A percentile compares a stretch with the other conserved stretches of the same genome.
Evolutionary conservation across 2,329 filamentous ascomycete species (phyloP).

Genomic region (Paecilomyces formosus): DNA sequence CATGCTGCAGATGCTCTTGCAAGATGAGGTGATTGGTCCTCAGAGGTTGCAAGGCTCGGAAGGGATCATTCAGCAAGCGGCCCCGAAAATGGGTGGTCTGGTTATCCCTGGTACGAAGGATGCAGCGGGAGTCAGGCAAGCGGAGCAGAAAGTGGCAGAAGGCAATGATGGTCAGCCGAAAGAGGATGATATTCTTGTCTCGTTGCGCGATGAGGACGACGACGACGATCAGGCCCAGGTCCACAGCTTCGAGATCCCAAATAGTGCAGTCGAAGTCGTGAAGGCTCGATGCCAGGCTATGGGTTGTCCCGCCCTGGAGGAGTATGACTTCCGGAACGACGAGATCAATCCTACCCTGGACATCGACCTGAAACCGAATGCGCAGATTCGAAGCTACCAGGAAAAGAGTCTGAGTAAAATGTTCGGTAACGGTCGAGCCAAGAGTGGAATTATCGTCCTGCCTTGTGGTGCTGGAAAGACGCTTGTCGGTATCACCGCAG

Average conservation of each 20-base stretch:
- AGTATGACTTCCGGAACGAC: constrained; percentile 96
- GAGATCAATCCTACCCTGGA: constrained; percentile 82
- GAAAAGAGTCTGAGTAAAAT: constrained; percentile 98
- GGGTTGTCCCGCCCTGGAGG: constrained; percentile 80
- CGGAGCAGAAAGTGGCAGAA: constrained; percentile 26
- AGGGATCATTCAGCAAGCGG: constrained; percentile 68
- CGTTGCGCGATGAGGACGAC: constrained; percentile 67
- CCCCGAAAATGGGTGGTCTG: constrained; percentile 77
- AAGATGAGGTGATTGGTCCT: constrained; percentile 73
- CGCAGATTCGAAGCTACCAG: constrained; percentile 88
- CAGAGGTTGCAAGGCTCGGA: constrained; percentile 68
- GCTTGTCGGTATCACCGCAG: constrained; percentile 93
- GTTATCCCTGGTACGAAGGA: constrained; percentile 94
- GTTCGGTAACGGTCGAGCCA: constrained; percentile 96
- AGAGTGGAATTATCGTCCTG: constrained; percentile 94
- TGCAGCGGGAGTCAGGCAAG: constrained; percentile 79
- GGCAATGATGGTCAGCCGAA: constrained; percentile 39
- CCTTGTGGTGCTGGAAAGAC: constrained; percentile 97
- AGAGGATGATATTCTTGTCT: constrained; percentile 63
- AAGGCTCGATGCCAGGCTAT: constrained; percentile 85
- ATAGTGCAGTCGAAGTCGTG: constrained; percentile 74
- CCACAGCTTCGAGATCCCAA: constrained; percentile 85
- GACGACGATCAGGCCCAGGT: constrained; percentile 79
- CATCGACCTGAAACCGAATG: constrained; percentile 83
- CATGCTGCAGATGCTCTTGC: constrained; percentile 78